Evolutionary conservation across 805 yeast species (phyloP).

Genomic region (Candida piceae): DNA sequence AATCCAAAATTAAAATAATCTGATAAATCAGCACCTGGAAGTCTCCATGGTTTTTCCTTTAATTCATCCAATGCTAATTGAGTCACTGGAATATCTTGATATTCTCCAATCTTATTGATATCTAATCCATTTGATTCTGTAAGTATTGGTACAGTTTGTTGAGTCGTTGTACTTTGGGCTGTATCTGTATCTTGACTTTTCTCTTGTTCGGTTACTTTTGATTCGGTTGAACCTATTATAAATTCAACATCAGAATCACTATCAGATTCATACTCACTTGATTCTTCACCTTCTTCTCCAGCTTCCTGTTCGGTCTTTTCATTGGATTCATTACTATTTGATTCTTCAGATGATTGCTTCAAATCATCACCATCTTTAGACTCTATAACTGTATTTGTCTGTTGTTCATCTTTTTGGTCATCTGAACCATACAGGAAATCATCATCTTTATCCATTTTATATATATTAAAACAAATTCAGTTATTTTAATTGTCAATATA

Average conservation of each 20-base stretch:
- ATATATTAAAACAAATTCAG: no score
- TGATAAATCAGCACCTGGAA: constrained; percentile 91
- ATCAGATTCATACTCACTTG: constrained; percentile 39
- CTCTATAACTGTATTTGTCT: constrained; percentile 16
- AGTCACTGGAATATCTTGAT: constrained; percentile 79
- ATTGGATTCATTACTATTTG: constrained; percentile 15
- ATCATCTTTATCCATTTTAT: constrained; percentile 58
- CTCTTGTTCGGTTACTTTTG: constrained; percentile 13
- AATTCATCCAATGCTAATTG: constrained; percentile 73
- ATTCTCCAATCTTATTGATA: constrained; percentile 66
- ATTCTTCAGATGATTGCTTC: constrained; percentile 24
- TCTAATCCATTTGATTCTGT: constrained; percentile 47
- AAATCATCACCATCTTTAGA: constrained; percentile 18
- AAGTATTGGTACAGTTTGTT: constrained; percentile 26
- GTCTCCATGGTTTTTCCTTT: constrained; percentile 96
- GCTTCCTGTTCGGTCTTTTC: constrained; percentile 8
- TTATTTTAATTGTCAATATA: no score
- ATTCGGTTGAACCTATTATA: constrained; percentile 52
- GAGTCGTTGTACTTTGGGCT: constrained; percentile 15
- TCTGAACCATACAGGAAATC: constrained; percentile 62
- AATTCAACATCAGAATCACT: constrained; percentile 70
- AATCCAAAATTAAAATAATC: constrained; percentile 97
- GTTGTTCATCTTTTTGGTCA: constrained; percentile 25
- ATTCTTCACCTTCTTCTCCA: constrained; percentile 19
- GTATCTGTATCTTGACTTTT: constrained; percentile 9